These are phyloP conservation scores for Trypanosoma theileri DNA, from an alignment of 208 protist species.

Conservation along the genomic window DNA sequence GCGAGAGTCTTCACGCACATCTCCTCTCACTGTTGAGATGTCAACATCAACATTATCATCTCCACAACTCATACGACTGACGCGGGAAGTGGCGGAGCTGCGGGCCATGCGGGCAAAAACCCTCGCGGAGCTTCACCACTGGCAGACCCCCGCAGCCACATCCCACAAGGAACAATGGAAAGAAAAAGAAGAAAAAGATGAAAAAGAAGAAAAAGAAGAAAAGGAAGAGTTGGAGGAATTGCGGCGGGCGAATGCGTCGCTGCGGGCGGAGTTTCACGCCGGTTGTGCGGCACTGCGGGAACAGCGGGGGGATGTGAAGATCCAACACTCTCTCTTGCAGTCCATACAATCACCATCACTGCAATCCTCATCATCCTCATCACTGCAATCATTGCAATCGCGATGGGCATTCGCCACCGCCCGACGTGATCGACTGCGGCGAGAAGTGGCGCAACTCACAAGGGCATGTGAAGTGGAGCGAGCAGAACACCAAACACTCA, in stretches of 20 bases:
- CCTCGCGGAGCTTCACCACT: neutral
- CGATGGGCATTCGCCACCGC: neutral
- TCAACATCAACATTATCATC: too few relatives aligned
- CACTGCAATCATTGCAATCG: too few relatives aligned
- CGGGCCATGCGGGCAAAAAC: neutral
- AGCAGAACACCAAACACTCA: neutral
- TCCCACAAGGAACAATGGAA: neutral
- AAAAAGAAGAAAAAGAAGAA: neutral
- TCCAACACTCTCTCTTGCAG: neutral
- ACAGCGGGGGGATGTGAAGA: neutral
- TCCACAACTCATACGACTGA: neutral
- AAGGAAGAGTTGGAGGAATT: neutral
- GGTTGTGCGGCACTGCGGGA: neutral
- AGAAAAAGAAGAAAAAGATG: neutral
- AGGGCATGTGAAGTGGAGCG: neutral
- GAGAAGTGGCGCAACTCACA: conserved; percentile 1
- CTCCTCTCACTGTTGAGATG: too few relatives aligned
- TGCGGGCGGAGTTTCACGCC: neutral
- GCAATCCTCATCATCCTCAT: too few relatives aligned
- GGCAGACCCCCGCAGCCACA: too few relatives aligned
- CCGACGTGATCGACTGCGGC: conserved; percentile 1
- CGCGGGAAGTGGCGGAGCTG: conserved; percentile 8
- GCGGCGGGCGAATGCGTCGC: neutral
- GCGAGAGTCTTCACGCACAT: too few relatives aligned
- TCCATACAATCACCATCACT: too few relatives aligned